phyloP scores from a whole-genome alignment of 208 protist genomes.

The Trypanosoma avium region DNA sequence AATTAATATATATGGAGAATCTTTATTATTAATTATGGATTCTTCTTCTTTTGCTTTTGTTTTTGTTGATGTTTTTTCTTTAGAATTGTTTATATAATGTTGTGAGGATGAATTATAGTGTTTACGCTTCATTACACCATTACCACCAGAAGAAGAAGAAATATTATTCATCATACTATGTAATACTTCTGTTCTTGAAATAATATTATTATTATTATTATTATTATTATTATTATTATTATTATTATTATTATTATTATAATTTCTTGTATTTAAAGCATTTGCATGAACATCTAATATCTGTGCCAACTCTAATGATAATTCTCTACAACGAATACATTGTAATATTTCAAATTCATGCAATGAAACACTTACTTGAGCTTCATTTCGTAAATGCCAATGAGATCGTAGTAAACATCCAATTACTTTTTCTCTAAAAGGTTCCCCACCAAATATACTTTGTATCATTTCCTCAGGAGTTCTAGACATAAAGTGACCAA shows the following conservation, averaged over 20 bases:
- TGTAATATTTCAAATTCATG: conserved; percentile 85
- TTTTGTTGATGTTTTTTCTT: background rate
- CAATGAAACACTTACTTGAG: conserved; percentile 77
- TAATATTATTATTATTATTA: too few relatives aligned
- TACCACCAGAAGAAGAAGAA: too few relatives aligned
- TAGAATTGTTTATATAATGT: too few relatives aligned
- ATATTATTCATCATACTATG: conserved; percentile 44
- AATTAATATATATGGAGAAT: conserved; percentile 42
- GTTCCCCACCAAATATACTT: conserved; percentile 79
- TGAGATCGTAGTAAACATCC: conserved; percentile 79
- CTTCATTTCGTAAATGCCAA: conserved; percentile 79
- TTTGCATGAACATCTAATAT: conserved; percentile 82
- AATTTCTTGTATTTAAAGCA: conserved; percentile 17
- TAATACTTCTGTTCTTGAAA: too few relatives aligned
- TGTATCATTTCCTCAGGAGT: conserved; percentile 86
- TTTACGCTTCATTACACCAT: too few relatives aligned
- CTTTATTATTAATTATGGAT: background rate
- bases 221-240: conserved; percentile 1
- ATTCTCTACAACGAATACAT: conserved; percentile 69
- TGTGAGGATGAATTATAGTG: conserved; percentile 1
- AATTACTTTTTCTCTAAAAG: conserved; percentile 56
- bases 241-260: background rate
- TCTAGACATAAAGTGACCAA: conserved; percentile 67
- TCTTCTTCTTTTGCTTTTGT: conserved; percentile 3
- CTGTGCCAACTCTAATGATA: conserved; percentile 60